Evolutionary conservation across 371 early-diverging fungal genomes (phyloP).

Genomic region (Actinomortierella ambigua): DNA sequence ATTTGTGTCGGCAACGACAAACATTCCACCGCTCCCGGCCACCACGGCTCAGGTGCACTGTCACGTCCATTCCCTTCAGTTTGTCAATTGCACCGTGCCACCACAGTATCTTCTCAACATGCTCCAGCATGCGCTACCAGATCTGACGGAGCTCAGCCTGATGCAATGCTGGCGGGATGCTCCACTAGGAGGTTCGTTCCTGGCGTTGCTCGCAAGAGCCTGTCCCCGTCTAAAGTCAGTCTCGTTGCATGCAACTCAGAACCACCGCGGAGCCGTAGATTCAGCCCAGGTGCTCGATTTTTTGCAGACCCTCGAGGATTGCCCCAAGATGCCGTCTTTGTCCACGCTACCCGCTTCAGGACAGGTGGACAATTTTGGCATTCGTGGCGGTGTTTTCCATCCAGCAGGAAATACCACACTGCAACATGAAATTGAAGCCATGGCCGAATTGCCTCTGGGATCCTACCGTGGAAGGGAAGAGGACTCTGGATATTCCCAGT

Average conservation of each 20-base stretch:
- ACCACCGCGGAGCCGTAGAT: constrained; percentile 16
- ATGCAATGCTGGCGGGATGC: constrained; percentile 33
- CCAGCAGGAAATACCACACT: no score
- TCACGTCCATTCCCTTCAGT: constrained; percentile 23
- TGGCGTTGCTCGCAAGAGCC: constrained; percentile 18
- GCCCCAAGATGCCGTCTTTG: background rate
- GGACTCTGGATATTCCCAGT: constrained; percentile 7
- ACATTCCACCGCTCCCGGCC: background rate
- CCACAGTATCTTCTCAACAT: constrained; percentile 38
- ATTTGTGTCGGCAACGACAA: background rate
- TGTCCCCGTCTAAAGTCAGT: constrained; percentile 25
- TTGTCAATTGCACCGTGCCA: constrained; percentile 33
- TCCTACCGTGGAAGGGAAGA: constrained; percentile 4
- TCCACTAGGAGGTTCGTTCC: constrained; percentile 13
- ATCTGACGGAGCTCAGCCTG: constrained; percentile 18
- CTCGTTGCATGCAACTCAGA: constrained; percentile 26
- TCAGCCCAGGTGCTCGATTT: constrained; percentile 15
- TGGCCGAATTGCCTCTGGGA: constrained; percentile 27
- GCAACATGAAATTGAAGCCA: background rate
- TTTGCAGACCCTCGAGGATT: constrained; percentile 16
- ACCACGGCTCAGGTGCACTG: constrained; percentile 11
- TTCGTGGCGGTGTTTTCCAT: no score
- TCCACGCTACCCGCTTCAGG: no score
- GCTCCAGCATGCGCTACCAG: constrained; percentile 36
- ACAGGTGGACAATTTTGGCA: no score